These are phyloP conservation scores for Vicia villosa DNA, from an alignment of 306 rosid species.

Conservation along the genomic window DNA sequence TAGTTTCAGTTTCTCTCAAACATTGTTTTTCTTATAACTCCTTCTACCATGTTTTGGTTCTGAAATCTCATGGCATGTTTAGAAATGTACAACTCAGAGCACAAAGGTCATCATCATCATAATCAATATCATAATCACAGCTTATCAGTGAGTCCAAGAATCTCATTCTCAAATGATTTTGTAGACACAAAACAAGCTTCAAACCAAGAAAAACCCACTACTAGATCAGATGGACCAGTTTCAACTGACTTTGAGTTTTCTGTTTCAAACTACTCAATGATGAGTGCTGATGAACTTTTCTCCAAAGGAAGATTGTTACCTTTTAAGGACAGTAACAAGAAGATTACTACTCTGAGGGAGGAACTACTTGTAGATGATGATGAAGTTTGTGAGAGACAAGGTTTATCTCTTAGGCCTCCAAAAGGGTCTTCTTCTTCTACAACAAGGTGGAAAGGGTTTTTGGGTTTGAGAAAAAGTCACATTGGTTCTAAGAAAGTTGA, in stretches of 20 bases:
- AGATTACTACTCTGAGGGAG: constrained; percentile 76
- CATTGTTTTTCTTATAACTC: not conserved
- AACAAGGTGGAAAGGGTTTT: constrained; percentile 77
- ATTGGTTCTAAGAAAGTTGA: constrained; percentile 68
- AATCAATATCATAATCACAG: constrained; percentile 28
- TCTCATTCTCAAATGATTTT: constrained; percentile 88
- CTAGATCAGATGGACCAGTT: constrained; percentile 49
- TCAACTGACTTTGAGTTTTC: constrained; percentile 87
- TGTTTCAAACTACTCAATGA: constrained; percentile 63
- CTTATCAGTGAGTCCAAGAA: constrained; percentile 76
- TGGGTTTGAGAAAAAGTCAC: constrained; percentile 72
- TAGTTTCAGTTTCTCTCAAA: constrained; percentile 15
- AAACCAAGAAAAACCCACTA: constrained; percentile 48
- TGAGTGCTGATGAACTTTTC: constrained; percentile 94
- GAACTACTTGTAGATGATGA: constrained; percentile 57
- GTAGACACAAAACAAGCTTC: constrained; percentile 63
- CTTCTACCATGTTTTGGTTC: constrained; percentile 36
- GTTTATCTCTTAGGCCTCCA: constrained; percentile 55
- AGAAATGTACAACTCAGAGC: constrained; percentile 80
- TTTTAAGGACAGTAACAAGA: constrained; percentile 50
- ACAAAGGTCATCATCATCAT: constrained; percentile 44
- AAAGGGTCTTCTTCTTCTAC: constrained; percentile 54
- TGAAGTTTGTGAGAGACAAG: constrained; percentile 31
- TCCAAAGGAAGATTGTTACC: constrained; percentile 82
- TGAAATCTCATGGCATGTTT: constrained; percentile 79